A percentile compares a stretch with the other conserved stretches of the same genome.
Evolutionary conservation across 2,329 filamentous ascomycete species (phyloP).

Genomic region (Orbilia javanica): DNA sequence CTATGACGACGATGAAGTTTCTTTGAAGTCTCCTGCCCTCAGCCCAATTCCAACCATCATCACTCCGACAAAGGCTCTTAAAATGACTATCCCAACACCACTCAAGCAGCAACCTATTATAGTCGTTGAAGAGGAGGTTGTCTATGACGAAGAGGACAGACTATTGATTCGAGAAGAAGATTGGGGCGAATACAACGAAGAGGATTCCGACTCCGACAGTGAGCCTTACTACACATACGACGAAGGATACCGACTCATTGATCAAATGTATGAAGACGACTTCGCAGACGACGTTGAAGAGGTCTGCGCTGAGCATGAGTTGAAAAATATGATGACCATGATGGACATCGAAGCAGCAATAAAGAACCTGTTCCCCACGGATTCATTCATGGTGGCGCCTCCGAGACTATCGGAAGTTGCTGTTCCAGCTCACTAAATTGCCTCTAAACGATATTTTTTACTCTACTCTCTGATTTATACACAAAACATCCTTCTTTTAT

Average conservation of each 20-base stretch:
- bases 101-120: constrained; percentile 20
- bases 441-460: not conserved
- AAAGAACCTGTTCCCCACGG: constrained; percentile 41
- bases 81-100: constrained; percentile 16
- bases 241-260: constrained; percentile 47
- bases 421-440: constrained; percentile 7
- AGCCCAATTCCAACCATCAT: not conserved
- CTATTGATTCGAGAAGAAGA: constrained; percentile 46
- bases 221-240: constrained; percentile 45
- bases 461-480: not conserved
- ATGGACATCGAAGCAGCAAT: constrained; percentile 44
- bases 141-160: constrained; percentile 43
- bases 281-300: constrained; percentile 34
- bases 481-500: not conserved
- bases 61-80: not conserved
- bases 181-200: constrained; percentile 45
- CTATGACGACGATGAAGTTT: constrained; percentile 32
- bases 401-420: not conserved
- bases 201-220: constrained; percentile 24
- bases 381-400: constrained; percentile 27
- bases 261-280: constrained; percentile 50
- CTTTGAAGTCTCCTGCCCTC: constrained; percentile 14
- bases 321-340: constrained; percentile 46
- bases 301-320: constrained; percentile 27
- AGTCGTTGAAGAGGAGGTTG: constrained; percentile 42